Evolutionary conservation across 2,329 filamentous ascomycete species (phyloP).

Genomic region (Pestalotiopsis sp.): DNA sequence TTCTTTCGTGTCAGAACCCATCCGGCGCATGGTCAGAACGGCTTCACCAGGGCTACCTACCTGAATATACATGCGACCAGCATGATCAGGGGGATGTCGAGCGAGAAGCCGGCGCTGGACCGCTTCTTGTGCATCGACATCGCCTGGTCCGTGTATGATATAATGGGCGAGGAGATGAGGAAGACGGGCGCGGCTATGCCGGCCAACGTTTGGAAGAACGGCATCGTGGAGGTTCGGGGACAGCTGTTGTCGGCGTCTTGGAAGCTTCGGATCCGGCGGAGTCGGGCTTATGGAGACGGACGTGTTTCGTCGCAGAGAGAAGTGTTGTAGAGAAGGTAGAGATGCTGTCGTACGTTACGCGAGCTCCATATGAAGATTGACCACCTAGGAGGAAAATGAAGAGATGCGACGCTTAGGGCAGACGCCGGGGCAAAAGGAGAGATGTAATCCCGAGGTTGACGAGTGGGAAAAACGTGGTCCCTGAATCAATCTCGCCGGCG

Average conservation of each 20-base stretch:
- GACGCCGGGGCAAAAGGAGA: not conserved
- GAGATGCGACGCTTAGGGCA: not conserved
- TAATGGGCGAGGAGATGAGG: slow-evolving; percentile 63
- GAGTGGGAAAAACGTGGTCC: not conserved
- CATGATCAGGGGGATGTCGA: slow-evolving; percentile 75
- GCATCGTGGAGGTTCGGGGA: slow-evolving; percentile 1
- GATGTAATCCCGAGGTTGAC: not conserved
- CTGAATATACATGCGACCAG: slow-evolving; percentile 68
- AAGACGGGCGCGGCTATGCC: slow-evolving; percentile 65
- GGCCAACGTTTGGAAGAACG: slow-evolving; percentile 50
- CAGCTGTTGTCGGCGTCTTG: not conserved
- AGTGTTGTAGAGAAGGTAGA: not conserved
- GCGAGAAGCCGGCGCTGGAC: slow-evolving; percentile 69
- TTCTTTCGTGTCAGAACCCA: not conserved
- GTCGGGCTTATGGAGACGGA: not conserved
- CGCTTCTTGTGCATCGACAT: slow-evolving; percentile 65
- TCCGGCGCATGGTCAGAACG: slow-evolving; percentile 12
- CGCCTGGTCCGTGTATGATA: slow-evolving; percentile 69
- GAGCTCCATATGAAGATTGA: not conserved
- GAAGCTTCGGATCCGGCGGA: not conserved
- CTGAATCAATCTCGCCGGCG: not conserved
- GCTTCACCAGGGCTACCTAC: slow-evolving; percentile 38
- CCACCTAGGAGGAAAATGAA: not conserved
- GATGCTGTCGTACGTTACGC: not conserved
- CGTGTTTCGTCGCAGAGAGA: not conserved